phyloP scores from a whole-genome alignment of 2,329 filamentous ascomycete genomes.

The Trichoderma sp. region DNA sequence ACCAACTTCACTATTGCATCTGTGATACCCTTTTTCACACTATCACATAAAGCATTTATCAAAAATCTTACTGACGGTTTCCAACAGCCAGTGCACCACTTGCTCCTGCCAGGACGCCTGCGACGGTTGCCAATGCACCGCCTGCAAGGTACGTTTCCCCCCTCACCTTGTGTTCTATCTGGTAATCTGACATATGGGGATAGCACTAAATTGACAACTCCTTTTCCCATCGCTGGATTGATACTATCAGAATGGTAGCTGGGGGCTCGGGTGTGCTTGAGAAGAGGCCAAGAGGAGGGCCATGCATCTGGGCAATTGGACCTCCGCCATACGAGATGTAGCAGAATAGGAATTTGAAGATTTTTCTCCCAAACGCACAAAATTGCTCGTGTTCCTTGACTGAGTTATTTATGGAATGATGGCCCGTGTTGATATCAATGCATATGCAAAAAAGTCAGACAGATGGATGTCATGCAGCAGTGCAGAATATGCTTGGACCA shows the following conservation, averaged over 20 bases:
- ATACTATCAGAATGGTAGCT: not conserved
- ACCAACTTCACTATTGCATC: fast-evolving
- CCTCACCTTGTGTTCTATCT: fast-evolving
- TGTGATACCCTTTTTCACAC: not conserved
- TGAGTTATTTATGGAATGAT: not conserved
- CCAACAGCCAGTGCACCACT: slow-evolving; percentile 1
- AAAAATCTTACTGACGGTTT: not conserved
- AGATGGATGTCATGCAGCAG: not conserved
- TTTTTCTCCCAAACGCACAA: not conserved
- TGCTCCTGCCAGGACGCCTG: slow-evolving; percentile 13
- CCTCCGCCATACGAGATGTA: not conserved
- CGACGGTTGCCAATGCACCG: slow-evolving; percentile 1
- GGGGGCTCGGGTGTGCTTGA: not conserved
- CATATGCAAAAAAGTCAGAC: not conserved
- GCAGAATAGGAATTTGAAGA: not conserved
- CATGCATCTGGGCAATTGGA: not conserved
- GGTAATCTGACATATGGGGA: not conserved
- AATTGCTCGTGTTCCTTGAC: not conserved
- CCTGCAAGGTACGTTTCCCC: not conserved
- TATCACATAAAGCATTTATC: not conserved
- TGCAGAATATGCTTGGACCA: not conserved
- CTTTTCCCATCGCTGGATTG: not conserved
- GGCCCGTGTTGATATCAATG: not conserved
- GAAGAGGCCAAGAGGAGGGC: not conserved
- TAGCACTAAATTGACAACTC: not conserved